Conservation (phyloP, 257 asterid genomes). For the Primulina eburnea region DNA sequence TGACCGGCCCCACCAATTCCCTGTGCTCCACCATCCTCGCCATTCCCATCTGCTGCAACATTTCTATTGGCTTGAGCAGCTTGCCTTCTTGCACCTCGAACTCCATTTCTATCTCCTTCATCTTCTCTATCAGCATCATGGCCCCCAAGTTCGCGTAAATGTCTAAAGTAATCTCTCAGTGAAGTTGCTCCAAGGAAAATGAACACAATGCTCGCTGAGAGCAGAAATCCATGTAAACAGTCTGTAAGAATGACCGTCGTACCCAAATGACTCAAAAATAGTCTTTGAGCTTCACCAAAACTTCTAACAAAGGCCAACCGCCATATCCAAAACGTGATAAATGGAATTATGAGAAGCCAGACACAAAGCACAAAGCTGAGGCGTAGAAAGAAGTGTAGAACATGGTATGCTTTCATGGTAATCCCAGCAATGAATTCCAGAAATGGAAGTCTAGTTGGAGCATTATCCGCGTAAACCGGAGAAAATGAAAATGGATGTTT, state of each 20-base stretch:
- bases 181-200: conserved; percentile 99
- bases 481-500: conserved; percentile 95
- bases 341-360: conserved; percentile 96
- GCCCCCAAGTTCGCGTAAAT: conserved; percentile 89
- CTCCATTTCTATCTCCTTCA: conserved; percentile 91
- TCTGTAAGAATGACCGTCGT: conserved; percentile 83
- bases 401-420: conserved; percentile 92
- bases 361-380: conserved; percentile 92
- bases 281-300: conserved; percentile 83
- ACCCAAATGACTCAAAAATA: conserved; percentile 82
- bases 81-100: conserved; percentile 84
- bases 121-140: conserved; percentile 95
- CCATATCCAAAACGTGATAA: conserved; percentile 99
- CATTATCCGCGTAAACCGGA: conserved; percentile 93
- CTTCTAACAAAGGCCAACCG: conserved; percentile 90
- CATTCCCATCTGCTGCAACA: conserved; percentile 69
- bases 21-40: conserved; percentile 83
- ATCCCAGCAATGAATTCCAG: conserved; percentile 85
- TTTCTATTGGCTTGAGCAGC: conserved; percentile 78
- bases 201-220: conserved; percentile 94
- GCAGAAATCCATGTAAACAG: conserved; percentile 94
- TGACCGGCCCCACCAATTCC: conserved; percentile 94
- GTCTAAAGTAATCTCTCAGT: conserved; percentile 91
- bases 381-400: conserved; percentile 82
- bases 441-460: conserved; percentile 89